phyloP scores from a whole-genome alignment of 1,284 basidiomycete species.

The Testicularia cyperi region DNA sequence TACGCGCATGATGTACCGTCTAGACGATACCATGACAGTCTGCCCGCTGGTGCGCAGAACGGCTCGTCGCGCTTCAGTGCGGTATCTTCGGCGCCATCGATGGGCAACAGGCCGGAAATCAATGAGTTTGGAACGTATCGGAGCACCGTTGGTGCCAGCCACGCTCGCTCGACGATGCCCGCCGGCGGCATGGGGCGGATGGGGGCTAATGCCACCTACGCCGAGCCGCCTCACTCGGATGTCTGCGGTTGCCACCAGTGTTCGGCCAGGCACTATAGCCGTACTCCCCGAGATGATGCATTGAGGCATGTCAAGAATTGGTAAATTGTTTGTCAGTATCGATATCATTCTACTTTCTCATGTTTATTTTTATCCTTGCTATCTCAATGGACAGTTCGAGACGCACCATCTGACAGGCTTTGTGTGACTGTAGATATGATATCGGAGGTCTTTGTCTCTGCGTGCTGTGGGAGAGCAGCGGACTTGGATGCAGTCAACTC shows the following conservation, averaged over 20 bases:
- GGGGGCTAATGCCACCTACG: neutral
- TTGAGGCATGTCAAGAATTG: too few species aligned
- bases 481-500: too few species aligned
- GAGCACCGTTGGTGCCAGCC: slow-evolving; percentile 1
- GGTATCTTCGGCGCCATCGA: slow-evolving; percentile 6
- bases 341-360: too few species aligned
- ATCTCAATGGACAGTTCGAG: too few species aligned
- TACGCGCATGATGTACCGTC: slow-evolving; percentile 10
- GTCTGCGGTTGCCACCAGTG: slow-evolving; percentile 50
- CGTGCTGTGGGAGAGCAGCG: too few species aligned
- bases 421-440: too few species aligned
- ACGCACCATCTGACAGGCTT: too few species aligned
- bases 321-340: too few species aligned
- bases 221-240: slow-evolving; percentile 41
- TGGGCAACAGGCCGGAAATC: neutral
- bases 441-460: too few species aligned
- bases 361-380: too few species aligned
- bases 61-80: slow-evolving; percentile 10
- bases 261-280: slow-evolving; percentile 44
- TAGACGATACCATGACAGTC: slow-evolving; percentile 25
- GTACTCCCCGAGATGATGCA: too few species aligned
- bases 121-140: slow-evolving; percentile 16
- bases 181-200: neutral
- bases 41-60: slow-evolving; percentile 7
- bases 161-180: slow-evolving; percentile 1